These are phyloP conservation scores for Talaromyces sp. DNA, from an alignment of 2,329 filamentous ascomycete species.

Conservation along the genomic window DNA sequence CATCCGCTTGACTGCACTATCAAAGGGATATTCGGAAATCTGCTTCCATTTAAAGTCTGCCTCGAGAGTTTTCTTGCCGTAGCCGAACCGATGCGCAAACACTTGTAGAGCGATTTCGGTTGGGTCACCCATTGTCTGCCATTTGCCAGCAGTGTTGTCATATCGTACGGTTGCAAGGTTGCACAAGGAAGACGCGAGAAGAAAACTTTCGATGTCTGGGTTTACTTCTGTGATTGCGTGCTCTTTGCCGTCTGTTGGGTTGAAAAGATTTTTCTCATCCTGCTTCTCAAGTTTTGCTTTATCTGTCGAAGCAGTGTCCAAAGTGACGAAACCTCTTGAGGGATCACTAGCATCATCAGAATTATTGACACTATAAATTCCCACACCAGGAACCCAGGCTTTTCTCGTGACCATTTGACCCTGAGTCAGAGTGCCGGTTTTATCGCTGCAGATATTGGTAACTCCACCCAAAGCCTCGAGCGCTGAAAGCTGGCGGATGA, in stretches of 20 bases:
- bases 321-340: conserved; percentile 48
- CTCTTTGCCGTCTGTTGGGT: conserved; percentile 51
- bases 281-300: conserved; percentile 29
- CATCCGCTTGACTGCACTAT: conserved; percentile 65
- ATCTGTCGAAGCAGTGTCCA: conserved; percentile 33
- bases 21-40: conserved; percentile 63
- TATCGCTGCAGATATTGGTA: conserved; percentile 58
- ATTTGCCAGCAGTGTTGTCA: conserved; percentile 41
- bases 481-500: conserved; percentile 53
- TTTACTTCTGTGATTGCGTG: conserved; percentile 37
- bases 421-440: conserved; percentile 55
- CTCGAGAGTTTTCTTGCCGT: conserved; percentile 45
- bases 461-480: conserved; percentile 58
- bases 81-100: conserved; percentile 60
- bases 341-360: conserved; percentile 56
- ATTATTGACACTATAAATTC: conserved; percentile 52
- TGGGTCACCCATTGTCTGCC: conserved; percentile 61
- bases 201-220: conserved; percentile 49
- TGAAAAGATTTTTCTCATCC: conserved; percentile 45
- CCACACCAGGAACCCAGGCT: conserved; percentile 54
- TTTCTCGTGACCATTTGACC: conserved; percentile 61
- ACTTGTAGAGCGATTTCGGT: conserved; percentile 67
- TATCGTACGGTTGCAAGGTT: conserved; percentile 53
- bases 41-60: conserved; percentile 47
- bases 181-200: conserved; percentile 55